Base-by-base conservation (phyloP, 2,329 filamentous ascomycete species). In the Lachnellula willkommii region DNA sequence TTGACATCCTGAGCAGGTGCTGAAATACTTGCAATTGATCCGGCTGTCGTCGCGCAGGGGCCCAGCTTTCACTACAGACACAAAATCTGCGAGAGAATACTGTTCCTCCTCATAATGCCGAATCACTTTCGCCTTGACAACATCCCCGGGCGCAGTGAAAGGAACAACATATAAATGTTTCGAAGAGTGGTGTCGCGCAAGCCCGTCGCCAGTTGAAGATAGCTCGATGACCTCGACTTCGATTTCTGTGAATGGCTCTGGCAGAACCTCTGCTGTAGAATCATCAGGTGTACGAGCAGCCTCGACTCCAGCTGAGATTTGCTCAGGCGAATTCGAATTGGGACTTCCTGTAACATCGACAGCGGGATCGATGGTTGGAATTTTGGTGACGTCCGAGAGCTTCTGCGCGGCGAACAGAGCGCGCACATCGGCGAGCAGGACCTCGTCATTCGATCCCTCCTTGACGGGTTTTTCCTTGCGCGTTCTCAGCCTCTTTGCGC, bases 141-240 rank as follows among this genome's bases (percentile, higher is more conserved):
- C 79, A 71, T 99, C 94, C 32, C 94, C 94, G 0, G 94, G 92
- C 2, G 93, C 80, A 22, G 87, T 82, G 69, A 96, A 99, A 4
- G 93, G 91, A 1, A 97, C 87, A 50, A 94, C 86, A 68, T 92
- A 96, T 70, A 96, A 77, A 57, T 79, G 80, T 53, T 71, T 67
- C 73, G 74, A 87, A 78, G 54, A 82, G 75, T n/a, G 77, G 78
- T 57, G 82, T 80, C 89, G 77, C 4, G 89, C 94, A 54, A 99
- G 80, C 2, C 90, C 94, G 64, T 97, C 94, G 52, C 94, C 94
- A 0, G 90, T 96, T 0, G 93, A 97, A 0, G 93, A 95, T 36
- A 97, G 78, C 62, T 89, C 83, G 6, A 84, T 72, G 56, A 97
- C 85, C n/a, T 87, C 84, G 42, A 97, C 82, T 52, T 96, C 86